Base-by-base conservation (phyloP, 805 yeast species). In the Saccharomycodes ludwigii region DNA sequence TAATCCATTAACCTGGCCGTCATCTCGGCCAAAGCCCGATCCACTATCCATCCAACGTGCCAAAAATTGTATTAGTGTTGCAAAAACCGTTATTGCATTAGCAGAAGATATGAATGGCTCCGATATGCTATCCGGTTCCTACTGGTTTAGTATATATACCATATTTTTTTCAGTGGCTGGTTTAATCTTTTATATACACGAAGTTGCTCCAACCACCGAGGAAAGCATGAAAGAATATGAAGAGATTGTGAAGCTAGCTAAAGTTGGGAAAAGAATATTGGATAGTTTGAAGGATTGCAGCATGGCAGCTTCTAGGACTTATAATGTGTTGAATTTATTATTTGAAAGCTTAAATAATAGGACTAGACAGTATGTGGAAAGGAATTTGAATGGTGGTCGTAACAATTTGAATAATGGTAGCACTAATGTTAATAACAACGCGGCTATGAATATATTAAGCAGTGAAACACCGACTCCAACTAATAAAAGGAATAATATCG, bases 81-180 rank as follows among this genome's bases (percentile, higher is more conserved):
- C 95, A 0, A 64, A 94, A 37, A 68, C 77, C 44, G 94, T 79
- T 18, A 82, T 85, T 11, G 70, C 76, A 43, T 52, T 84, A 36
- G 86, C 94, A 0, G 73, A 80, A 43, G 84, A 78, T 40, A 73
- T 85, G 82, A 72, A 80, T 35, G 67, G 71, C 39, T 72, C 73
- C 37, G 69, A 78, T 38, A 61, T 81, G 44, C 59, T 85, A 36
- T 73, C 81, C 41, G 95, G 95, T 2, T 81, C 94, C 1, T 86
- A 85, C 51, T 84, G 95, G 95, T 85, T 83, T 47, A 77, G 91
- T n/a, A 76, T 80, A 52, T 85, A 85, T 53, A 84, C 95, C 0
- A 78, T 85, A n/a, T 85, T 85, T 51, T 85, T 82, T 52, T 76
- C 94, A 1, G 86, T 85, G 31, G 94, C 95, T 0, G 83, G 94